Evolutionary conservation across 2,329 filamentous ascomycete species (phyloP), one percentile per base, ranked within the genome.

Genomic region (Exophiala calicioides): DNA sequence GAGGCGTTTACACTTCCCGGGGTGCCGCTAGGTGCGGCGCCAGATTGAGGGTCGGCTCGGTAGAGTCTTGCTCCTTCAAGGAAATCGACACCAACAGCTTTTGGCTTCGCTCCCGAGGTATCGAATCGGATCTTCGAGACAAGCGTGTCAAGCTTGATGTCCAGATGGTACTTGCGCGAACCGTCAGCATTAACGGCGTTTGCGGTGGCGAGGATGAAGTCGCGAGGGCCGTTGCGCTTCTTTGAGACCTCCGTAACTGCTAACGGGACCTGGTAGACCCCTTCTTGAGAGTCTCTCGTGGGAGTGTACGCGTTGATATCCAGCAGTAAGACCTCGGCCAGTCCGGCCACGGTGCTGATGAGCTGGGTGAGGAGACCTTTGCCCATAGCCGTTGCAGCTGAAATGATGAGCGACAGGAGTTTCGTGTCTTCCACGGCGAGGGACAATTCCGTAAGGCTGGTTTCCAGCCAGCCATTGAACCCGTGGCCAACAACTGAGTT

Each of bases 261-360:
- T 20, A 84, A 61, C 3, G 82, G 81, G 3, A 85, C 74, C 55
- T 84, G 79, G 60, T 76, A 83, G 26, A 78, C 66, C 1, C 71
- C 74, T 20, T 72, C 67, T 3, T 63, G 58, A 15, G 62, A 62
- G 58, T 83, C 80, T 18, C 78, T 72, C 0, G 39, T 35, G 0
- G 63, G 50, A 18, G 62, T 60, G 52, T 75, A 69, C 33, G 71
- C 69, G 62, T 82, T 82, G 53, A 74, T 68, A 50, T 83, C 77
- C 13, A 70, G 70, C 2, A 71, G 59, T 7, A 80, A 61, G 4
- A 77, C 64, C 19, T 70, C 65, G 3, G 63, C 67, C 15, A 80
- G 67, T 3, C 70, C 72, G 13, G 63, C 65, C 4, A 72, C 63
- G 0, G 70, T 72, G 48, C 60, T 66, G 44, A 72, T 52, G 23